Evolutionary conservation across 768 basidiomycete genomes (phyloP).

Genomic region (Xerocomus brunneocitrinus): DNA sequence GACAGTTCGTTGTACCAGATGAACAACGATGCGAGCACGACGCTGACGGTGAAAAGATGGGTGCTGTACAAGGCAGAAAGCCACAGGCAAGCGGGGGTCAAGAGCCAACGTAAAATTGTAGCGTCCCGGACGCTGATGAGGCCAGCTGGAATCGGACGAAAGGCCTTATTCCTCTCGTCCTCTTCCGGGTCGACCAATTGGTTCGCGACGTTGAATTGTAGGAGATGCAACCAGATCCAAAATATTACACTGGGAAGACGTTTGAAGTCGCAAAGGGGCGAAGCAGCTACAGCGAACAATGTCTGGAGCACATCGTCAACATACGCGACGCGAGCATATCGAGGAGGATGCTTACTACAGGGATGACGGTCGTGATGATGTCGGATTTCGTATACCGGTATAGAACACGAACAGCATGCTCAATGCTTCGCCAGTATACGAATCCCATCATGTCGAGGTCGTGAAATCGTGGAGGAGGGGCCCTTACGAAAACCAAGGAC

Average conservation of each 20-base stretch:
- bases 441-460: slow-evolving; percentile 19
- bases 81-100: slow-evolving; percentile 32
- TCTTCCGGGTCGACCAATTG: slow-evolving; percentile 39
- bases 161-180: slow-evolving; percentile 41
- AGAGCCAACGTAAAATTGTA: slow-evolving; percentile 33
- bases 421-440: slow-evolving; percentile 8
- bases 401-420: slow-evolving; percentile 11
- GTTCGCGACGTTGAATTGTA: slow-evolving; percentile 43
- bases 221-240: slow-evolving; percentile 46
- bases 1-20: slow-evolving; percentile 37
- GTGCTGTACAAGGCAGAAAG: slow-evolving; percentile 34
- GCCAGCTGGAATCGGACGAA: slow-evolving; percentile 43
- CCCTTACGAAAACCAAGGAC: neutral
- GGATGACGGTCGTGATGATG: slow-evolving; percentile 24
- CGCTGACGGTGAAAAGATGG: slow-evolving; percentile 32
- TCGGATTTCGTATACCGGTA: slow-evolving; percentile 27
- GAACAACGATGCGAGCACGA: slow-evolving; percentile 22
- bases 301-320: slow-evolving; percentile 22
- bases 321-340: neutral
- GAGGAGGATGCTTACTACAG: slow-evolving; percentile 16
- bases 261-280: slow-evolving; percentile 25
- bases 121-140: slow-evolving; percentile 38
- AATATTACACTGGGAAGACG: slow-evolving; percentile 29
- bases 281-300: slow-evolving; percentile 31
- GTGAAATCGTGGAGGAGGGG: slow-evolving; percentile 14